Conservation (phyloP, 2,329 filamentous ascomycete genomes). For the Dactylellina leptospora region DNA sequence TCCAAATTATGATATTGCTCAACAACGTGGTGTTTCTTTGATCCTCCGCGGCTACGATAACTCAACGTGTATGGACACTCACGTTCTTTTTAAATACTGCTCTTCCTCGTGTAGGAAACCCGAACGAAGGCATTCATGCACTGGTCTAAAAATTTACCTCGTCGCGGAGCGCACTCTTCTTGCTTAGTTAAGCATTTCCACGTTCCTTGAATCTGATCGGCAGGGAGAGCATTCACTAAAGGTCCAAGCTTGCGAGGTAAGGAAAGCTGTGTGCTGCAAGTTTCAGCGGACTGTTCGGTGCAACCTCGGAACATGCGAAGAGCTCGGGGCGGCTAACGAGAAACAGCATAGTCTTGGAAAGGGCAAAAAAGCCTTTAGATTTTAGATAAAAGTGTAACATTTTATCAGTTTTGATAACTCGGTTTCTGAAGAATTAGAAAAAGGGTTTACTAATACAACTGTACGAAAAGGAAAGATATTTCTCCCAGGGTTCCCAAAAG, state of each 20-base stretch:
- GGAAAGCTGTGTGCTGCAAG: neutral
- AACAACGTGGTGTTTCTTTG: too few relatives aligned
- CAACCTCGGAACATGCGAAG: conserved; percentile 9
- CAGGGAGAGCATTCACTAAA: neutral
- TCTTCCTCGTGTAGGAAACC: too few relatives aligned
- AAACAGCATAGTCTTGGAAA: conserved; percentile 1
- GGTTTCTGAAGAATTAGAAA: neutral
- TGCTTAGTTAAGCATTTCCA: conserved; percentile 1
- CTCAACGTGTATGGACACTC: too few relatives aligned
- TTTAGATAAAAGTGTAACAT: too few relatives aligned
- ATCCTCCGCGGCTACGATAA: too few relatives aligned
- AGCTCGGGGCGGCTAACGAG: conserved; percentile 1
- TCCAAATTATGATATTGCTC: too few relatives aligned
- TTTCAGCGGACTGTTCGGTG: neutral
- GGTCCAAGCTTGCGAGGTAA: neutral
- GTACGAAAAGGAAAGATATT: neutral
- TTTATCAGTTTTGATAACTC: neutral
- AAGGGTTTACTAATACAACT: neutral
- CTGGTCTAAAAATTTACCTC: too few relatives aligned
- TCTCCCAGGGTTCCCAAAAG: neutral
- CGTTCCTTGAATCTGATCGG: neutral
- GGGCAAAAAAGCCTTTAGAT: neutral
- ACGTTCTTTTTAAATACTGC: too few relatives aligned
- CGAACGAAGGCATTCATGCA: too few relatives aligned
- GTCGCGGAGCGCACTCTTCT: too few relatives aligned